Percentiles rank a stretch among this genome's conserved stretches.
These are phyloP conservation scores for Schoenoplectus tabernaemontani DNA, from an alignment of 202 grass and related monocot genomes.

Conservation along the genomic window DNA sequence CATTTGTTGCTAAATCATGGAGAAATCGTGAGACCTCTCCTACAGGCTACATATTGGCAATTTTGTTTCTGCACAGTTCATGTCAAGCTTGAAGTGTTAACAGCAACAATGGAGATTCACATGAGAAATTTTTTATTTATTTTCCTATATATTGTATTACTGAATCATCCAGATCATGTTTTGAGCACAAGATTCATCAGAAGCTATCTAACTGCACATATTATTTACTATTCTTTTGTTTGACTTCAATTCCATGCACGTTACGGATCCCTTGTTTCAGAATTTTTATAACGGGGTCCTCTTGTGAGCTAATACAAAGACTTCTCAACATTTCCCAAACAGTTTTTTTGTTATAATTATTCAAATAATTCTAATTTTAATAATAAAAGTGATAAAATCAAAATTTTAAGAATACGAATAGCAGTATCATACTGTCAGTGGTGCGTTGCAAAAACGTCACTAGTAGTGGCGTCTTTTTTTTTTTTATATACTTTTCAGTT, in stretches of 20 bases:
- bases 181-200: not conserved
- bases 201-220: not conserved
- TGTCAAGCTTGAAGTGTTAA: not conserved
- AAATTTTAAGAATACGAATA: no score
- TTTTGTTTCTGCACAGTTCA: not conserved
- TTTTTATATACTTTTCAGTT: no score
- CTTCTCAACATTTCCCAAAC: not conserved
- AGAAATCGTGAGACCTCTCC: not conserved
- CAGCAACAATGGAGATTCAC: not conserved
- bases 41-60: conserved; percentile 1
- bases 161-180: not conserved
- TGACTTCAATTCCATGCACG: not conserved
- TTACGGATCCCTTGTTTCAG: not conserved
- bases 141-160: not conserved
- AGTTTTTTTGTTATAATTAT: not conserved
- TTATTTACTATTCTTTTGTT: not conserved
- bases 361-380: not conserved
- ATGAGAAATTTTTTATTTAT: not conserved
- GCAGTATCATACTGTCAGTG: no score
- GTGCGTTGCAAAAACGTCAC: no score
- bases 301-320: not conserved
- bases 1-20: not conserved
- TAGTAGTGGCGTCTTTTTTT: no score
- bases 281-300: not conserved
- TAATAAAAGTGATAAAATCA: no score